Conservation (phyloP, 2,329 filamentous ascomycete genomes). For the Phialophora macrospora region DNA sequence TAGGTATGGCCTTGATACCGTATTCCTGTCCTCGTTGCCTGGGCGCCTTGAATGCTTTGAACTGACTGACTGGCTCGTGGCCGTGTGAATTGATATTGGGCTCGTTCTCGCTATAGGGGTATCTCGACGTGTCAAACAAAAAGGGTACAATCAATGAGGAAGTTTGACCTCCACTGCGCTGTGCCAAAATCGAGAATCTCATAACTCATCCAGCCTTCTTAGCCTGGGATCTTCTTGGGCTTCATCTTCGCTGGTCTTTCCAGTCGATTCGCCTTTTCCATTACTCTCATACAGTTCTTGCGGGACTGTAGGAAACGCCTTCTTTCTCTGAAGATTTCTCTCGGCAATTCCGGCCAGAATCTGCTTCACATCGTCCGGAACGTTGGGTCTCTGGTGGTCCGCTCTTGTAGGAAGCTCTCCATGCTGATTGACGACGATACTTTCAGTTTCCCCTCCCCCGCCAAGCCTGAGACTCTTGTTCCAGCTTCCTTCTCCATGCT, state of each 20-base stretch:
- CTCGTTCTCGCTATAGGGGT: neutral
- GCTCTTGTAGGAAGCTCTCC: neutral
- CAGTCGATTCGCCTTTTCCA: neutral
- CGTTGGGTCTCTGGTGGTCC: conserved; percentile 3
- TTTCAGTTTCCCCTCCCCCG: conserved; percentile 5
- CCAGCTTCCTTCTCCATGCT: conserved; percentile 26
- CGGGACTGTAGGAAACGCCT: conserved; percentile 19
- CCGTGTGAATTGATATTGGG: neutral
- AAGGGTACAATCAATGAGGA: neutral
- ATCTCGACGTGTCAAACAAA: neutral
- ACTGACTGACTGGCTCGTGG: neutral
- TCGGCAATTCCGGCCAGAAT: conserved; percentile 28
- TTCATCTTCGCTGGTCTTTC: neutral
- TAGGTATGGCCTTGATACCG: too few relatives aligned
- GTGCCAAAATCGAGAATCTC: neutral
- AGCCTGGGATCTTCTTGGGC: conserved; percentile 26
- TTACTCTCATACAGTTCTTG: neutral
- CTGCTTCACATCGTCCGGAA: conserved; percentile 29
- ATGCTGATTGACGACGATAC: neutral
- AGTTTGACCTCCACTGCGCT: neutral
- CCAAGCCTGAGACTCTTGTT: conserved; percentile 26
- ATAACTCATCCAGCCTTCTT: conserved; percentile 27
- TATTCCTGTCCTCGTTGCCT: too few relatives aligned
- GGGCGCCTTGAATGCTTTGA: neutral
- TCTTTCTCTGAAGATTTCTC: conserved; percentile 25